Conservation (phyloP, 2,329 filamentous ascomycete genomes). For the Kalaharituber pfeilii region DNA sequence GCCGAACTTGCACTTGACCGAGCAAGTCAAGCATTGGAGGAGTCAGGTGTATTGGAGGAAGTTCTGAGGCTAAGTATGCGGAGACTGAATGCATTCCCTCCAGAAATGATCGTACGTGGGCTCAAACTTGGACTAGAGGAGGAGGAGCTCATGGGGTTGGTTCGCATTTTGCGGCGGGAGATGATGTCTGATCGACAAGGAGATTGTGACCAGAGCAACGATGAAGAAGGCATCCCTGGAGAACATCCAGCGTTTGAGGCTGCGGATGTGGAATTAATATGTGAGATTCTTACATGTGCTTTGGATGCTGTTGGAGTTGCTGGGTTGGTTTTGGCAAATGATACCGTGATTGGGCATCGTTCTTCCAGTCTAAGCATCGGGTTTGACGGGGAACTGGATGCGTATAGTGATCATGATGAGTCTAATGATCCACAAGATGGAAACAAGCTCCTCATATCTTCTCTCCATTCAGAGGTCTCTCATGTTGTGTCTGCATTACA, state of each 20-base stretch:
- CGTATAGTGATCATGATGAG: not conserved
- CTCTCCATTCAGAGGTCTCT: slow-evolving; percentile 11
- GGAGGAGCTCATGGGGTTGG: slow-evolving; percentile 9
- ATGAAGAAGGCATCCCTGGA: slow-evolving; percentile 4
- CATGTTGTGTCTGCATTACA: slow-evolving; percentile 16
- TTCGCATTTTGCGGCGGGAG: slow-evolving; percentile 13
- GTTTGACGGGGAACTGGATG: not conserved
- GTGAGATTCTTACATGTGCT: slow-evolving; percentile 14
- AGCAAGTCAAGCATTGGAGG: slow-evolving; percentile 5
- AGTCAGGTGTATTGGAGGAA: not conserved
- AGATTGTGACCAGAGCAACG: not conserved
- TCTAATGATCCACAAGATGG: not conserved
- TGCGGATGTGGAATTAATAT: slow-evolving; percentile 13
- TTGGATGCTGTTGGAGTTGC: slow-evolving; percentile 16
- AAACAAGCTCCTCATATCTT: slow-evolving; percentile 5
- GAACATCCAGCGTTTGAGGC: slow-evolving; percentile 8
- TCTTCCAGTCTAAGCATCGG: not conserved
- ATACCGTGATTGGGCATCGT: slow-evolving; percentile 3
- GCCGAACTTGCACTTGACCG: not conserved
- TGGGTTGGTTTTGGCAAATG: slow-evolving; percentile 11
- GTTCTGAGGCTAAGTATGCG: slow-evolving; percentile 12
- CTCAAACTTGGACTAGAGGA: slow-evolving; percentile 10
- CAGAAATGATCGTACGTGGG: slow-evolving; percentile 4
- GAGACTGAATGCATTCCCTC: slow-evolving; percentile 13
- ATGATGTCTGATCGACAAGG: slow-evolving; percentile 5